These are phyloP conservation scores for Fraxinus nigra DNA, from an alignment of 305 asterid genomes.

Conservation along the genomic window DNA sequence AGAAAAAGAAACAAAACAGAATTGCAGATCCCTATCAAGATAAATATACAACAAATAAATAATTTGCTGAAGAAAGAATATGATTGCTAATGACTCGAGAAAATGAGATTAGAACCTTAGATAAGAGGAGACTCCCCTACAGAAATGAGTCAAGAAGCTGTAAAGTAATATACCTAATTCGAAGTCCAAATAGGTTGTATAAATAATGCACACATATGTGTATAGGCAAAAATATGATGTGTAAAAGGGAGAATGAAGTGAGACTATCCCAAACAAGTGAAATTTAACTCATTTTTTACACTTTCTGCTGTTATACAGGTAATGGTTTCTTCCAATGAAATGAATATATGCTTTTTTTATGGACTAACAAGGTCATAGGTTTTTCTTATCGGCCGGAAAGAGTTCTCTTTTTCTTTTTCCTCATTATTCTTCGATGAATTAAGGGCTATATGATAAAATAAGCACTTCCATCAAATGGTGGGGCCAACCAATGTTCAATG, in stretches of 20 bases:
- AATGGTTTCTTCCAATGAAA: not conserved
- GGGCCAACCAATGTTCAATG: not conserved
- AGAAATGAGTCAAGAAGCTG: slow-evolving; percentile 16
- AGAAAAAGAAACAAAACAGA: slow-evolving; percentile 7
- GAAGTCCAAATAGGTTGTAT: not conserved
- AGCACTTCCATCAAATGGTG: not conserved
- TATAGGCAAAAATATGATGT: not conserved
- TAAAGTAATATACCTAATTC: not conserved
- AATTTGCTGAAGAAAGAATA: not conserved
- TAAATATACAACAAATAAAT: not conserved
- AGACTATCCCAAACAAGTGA: not conserved
- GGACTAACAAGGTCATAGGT: not conserved
- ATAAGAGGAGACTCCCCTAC: not conserved
- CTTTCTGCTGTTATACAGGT: not conserved
- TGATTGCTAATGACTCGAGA: not conserved
- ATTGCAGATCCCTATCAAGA: not conserved
- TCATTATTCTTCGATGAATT: not conserved
- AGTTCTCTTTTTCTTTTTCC: not conserved
- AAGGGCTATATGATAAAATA: not conserved
- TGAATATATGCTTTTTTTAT: not conserved
- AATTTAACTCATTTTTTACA: not conserved
- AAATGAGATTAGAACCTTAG: not conserved
- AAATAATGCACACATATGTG: not conserved
- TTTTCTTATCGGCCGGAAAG: not conserved
- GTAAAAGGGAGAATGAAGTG: not conserved